Evolutionary conservation across 192 early-diverging fungal species (phyloP), one percentile per base, ranked within the genome.

Genomic region (Coemansia sp.): DNA sequence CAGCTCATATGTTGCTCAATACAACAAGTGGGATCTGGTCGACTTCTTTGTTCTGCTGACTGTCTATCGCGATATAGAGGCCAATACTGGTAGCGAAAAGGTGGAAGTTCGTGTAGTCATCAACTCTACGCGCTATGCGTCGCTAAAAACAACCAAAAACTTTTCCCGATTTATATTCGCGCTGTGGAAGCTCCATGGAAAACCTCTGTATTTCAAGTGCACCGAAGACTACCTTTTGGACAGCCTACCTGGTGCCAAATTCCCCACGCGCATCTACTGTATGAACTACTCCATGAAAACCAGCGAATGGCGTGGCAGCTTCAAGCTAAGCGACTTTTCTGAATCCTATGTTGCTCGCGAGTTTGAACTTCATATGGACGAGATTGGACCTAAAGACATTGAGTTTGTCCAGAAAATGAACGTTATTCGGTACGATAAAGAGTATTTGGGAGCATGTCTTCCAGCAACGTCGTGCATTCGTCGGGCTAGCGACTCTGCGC

Each of bases 11-110:
- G 10, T 2, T 30, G 23, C 30, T 21, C 23, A 28, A 12, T n/a
- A n/a, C 45, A 47, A 47, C 28, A 14, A 15, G 26, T 47, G 45
- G 45, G 23, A 26, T 28, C 3, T n/a, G 23, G 23, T 47, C 23
- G 45, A 47, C 45, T 47, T 47, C 26, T 47, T 47, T 47, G 45
- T 28, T 3, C 20, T 47, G 5, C 23, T 47, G 11, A 47, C 21
- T 28, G 45, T 47, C 12, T 47, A 47, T 15, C 11, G 26, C 45
- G 15, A 28, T 28, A 7, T 21, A 21, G 23, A 10, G 11, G 12
- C 23, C 6, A 14, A 47, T 26, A 26, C 23, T 4, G 23, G 23
- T 7, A 28, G 17, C 12, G 11, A 41, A 0, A 41, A 47, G 21
- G 3, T 47, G 20, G 45, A 28, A 14, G 23, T 47, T 11, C 20